Percentiles rank a stretch among this genome's conserved stretches.
phyloP scores from a whole-genome alignment of 2,329 filamentous ascomycete genomes.

The Trichophaea hybrida region DNA sequence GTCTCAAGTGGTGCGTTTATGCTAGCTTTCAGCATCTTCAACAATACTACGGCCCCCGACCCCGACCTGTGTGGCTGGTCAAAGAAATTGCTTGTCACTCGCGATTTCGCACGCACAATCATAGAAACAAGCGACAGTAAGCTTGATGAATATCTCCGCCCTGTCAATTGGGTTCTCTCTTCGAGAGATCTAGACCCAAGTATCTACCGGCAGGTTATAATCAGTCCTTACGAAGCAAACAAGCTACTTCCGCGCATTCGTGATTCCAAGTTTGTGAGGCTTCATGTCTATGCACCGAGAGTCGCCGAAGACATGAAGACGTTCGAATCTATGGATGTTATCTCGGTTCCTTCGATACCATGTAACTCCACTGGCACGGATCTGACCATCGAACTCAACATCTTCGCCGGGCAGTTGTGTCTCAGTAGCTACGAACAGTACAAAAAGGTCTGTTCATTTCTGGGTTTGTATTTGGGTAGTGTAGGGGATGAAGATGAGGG shows the following conservation, averaged over 20 bases:
- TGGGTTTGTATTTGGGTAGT: slow-evolving; percentile 36
- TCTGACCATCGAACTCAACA: slow-evolving; percentile 35
- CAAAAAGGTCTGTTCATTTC: slow-evolving; percentile 35
- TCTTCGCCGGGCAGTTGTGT: slow-evolving; percentile 57
- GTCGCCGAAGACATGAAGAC: slow-evolving; percentile 30
- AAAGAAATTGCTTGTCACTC: slow-evolving; percentile 35
- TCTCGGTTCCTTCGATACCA: neutral
- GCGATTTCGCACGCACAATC: slow-evolving; percentile 40
- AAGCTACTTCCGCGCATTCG: slow-evolving; percentile 34
- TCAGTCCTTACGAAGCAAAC: slow-evolving; percentile 49
- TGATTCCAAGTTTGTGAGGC: slow-evolving; percentile 28
- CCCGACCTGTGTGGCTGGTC: slow-evolving; percentile 31
- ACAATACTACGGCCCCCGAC: slow-evolving; percentile 32
- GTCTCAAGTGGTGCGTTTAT: slow-evolving; percentile 29
- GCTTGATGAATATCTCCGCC: slow-evolving; percentile 39
- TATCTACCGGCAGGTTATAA: slow-evolving; percentile 30
- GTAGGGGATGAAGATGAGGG: slow-evolving; percentile 7
- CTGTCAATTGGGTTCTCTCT: slow-evolving; percentile 29
- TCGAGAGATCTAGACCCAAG: slow-evolving; percentile 3
- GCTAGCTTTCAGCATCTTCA: slow-evolving; percentile 37
- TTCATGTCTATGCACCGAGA: slow-evolving; percentile 42
- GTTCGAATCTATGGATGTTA: slow-evolving; percentile 35
- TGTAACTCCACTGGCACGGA: neutral
- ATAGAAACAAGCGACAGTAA: slow-evolving; percentile 30
- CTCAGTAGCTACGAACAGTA: slow-evolving; percentile 44